Evolutionary conservation across 2,329 filamentous ascomycete genomes (phyloP), one percentile per base, ranked within the genome.

Genomic region (Botryotinia convoluta): DNA sequence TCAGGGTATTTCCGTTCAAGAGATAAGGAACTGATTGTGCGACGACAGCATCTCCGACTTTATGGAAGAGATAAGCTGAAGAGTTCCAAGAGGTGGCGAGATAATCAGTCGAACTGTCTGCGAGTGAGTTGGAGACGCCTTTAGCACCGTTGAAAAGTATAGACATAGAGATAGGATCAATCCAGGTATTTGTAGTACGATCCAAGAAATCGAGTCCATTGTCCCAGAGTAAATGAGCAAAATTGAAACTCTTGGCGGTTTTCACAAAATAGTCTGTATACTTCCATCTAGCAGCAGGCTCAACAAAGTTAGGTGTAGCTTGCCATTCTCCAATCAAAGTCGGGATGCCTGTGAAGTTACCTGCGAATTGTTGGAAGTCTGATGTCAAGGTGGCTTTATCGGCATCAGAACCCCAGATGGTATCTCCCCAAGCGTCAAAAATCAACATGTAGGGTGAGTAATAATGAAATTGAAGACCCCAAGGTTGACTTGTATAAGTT

Each of bases 391-490:
- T 65, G 3, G 83, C 81, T 77, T 88, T 87, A 77, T 90, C 88
- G 0, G 82, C 82, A 32, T 85, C 85, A 2, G 85, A 87, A 37
- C 88, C 87, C 87, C 87, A 89, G 68, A 86, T 87, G 0, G 88
- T 89, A 78, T 88, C 88, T 37, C 88, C 88, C 88, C 87, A 90
- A 20, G 85, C 81, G 65, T 81, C 74, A 76, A 85, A 85, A 26
- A 84, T 81, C 68, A 85, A 85, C 74, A 85, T 85, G 80, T 86
- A 88, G 18, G 87, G 87, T 14, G 83, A 85, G 80, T 90, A 90
- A 80, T 89, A 90, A 77, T 90, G 89, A 78, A 88, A 89, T 78
- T 90, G 88, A 44, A 90, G 83, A 0, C 86, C 87, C 84, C 87
- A 90, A 0, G 88, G 88, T 70, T 81, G 79, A 73, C 88, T 88